Base-by-base conservation (phyloP, 345 rosid genomes). In the Triadica sebifera region DNA sequence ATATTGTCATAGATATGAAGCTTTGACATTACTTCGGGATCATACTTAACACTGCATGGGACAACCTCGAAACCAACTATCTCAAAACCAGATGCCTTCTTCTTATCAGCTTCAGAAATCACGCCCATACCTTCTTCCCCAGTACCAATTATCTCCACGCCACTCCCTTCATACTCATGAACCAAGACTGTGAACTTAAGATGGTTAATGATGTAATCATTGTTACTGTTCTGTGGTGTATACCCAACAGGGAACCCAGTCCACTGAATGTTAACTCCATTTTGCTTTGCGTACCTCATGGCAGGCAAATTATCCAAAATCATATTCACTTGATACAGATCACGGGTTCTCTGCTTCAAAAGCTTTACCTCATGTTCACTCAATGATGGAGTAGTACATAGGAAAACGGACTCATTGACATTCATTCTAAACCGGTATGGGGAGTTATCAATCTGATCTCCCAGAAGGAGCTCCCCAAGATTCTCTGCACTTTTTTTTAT, bases 381-480 rank as follows among this genome's bases (percentile, higher is more conserved):
- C 83, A 89, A 58, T 6, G 86, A 82, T 16, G 64, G 67, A 0
- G 92, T 91, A 53, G 88, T 91, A 69, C 97, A 91, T 51, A 91
- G 89, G 79, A 82, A 91, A 63, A 89, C 77, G 66, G 92, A 83
- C 81, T 91, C 97, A 22, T 89, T 89, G 19, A 80, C 67, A 74
- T 89, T 89, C 89, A 91, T 91, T 47, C 75, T 85, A 78, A 91
- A 91, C 84, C 85, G 74, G 73, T 91, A 91, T 4, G 97, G 90
- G 4, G 97, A 89, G 86, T 91, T 91, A 77, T 89, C 97, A 63
- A 91, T 91, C 86, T 91, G 94, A 86, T 91, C 97, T 72, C 97
- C 97, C 94, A 91, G 87, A 34, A 91, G 92, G 66, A 89, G 92
- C 79, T 91, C 94, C 25, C 97, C 97, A n/a, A 91, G 92, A 87